These are phyloP conservation scores for Podospora pseudoanserina DNA, from an alignment of 495 filamentous ascomycete genomes.

Conservation along the genomic window DNA sequence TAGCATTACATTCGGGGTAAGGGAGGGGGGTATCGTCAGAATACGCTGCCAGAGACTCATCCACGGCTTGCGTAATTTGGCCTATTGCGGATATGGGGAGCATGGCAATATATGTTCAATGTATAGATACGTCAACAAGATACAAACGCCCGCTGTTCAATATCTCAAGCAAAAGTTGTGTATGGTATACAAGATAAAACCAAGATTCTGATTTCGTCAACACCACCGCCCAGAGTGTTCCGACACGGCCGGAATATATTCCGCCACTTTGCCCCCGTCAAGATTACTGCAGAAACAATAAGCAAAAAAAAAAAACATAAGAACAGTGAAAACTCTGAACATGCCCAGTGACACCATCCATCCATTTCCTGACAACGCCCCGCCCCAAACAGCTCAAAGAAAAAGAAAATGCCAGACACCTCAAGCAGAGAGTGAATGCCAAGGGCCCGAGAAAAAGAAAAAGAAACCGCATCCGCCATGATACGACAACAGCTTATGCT, in stretches of 20 bases:
- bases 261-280: background rate
- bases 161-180: background rate
- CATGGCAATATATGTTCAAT: too few species aligned
- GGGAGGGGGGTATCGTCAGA: background rate
- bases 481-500: background rate
- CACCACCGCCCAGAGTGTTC: background rate
- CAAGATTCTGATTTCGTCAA: background rate
- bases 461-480: background rate
- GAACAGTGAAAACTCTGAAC: background rate
- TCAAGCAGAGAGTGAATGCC: too few species aligned
- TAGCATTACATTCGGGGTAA: background rate
- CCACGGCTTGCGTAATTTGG: background rate
- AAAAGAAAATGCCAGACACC: too few species aligned
- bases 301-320: background rate
- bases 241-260: background rate
- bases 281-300: background rate
- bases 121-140: too few species aligned
- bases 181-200: background rate
- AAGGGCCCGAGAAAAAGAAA: background rate
- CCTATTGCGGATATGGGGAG: background rate
- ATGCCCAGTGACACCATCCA: background rate
- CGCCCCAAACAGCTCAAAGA: background rate
- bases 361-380: background rate
- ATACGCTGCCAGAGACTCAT: background rate
- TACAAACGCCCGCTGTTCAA: background rate